phyloP scores from a whole-genome alignment of 1,284 basidiomycete genomes.

The Singerocomus inundabilis region DNA sequence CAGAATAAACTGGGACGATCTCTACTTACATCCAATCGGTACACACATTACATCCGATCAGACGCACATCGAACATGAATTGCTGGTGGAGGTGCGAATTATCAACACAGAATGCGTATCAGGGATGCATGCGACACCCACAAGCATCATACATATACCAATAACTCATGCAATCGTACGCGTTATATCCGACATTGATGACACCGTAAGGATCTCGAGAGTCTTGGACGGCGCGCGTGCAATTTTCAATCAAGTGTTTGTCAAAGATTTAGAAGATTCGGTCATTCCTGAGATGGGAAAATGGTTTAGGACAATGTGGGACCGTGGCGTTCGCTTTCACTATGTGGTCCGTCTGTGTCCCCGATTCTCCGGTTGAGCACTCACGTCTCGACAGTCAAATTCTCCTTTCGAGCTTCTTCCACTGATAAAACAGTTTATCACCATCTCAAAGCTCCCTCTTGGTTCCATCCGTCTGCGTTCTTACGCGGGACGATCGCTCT shows the following conservation, averaged over 20 bases:
- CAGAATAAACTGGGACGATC: conserved; percentile 62
- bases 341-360: conserved; percentile 66
- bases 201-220: conserved; percentile 84
- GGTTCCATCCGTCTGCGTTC: conserved; percentile 32
- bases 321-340: conserved; percentile 73
- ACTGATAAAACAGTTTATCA: conserved; percentile 77
- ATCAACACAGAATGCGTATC: conserved; percentile 15
- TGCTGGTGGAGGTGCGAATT: conserved; percentile 57
- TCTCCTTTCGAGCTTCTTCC: conserved; percentile 86
- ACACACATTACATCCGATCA: conserved; percentile 60
- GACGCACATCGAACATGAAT: conserved; percentile 48
- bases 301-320: conserved; percentile 75
- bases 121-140: conserved; percentile 37
- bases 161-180: conserved; percentile 47
- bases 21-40: conserved; percentile 60
- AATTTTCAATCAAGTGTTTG: conserved; percentile 79
- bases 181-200: conserved; percentile 92
- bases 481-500: conserved; percentile 78
- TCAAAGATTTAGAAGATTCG: conserved; percentile 72
- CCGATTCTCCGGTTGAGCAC: conserved; percentile 6
- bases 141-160: conserved; percentile 21
- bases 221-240: conserved; percentile 72
- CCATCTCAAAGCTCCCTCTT: conserved; percentile 52
- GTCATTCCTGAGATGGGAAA: conserved; percentile 84
- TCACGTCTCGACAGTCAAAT: conserved; percentile 64